Evolutionary conservation across 148 eudicot species (phyloP).

Genomic region (Vaccinium corymbosum): DNA sequence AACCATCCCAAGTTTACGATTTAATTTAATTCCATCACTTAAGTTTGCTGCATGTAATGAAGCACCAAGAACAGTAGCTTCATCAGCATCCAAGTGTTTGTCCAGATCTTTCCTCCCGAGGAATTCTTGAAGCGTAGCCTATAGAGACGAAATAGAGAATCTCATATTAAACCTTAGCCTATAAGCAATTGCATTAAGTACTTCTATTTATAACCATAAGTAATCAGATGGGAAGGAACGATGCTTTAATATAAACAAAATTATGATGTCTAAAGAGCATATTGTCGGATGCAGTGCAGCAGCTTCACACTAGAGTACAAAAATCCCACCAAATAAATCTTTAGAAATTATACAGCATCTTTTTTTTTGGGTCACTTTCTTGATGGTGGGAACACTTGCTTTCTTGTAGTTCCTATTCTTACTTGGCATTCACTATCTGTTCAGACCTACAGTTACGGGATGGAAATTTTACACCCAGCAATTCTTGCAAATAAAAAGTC

Average conservation of each 20-base stretch:
- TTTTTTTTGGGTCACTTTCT: neutral
- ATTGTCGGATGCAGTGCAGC: neutral
- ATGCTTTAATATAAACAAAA: neutral
- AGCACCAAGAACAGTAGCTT: conserved; percentile 92
- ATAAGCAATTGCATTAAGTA: neutral
- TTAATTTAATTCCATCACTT: conserved; percentile 95
- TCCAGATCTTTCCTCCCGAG: conserved; percentile 88
- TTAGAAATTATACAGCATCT: neutral
- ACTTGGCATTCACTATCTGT: neutral
- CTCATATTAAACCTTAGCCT: neutral
- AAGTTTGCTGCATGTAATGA: conserved; percentile 91
- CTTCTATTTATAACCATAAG: neutral
- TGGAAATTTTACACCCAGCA: neutral
- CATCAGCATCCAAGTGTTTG: conserved; percentile 95
- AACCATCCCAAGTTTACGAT: conserved; percentile 91
- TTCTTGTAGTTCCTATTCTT: neutral
- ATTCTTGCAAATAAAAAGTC: neutral
- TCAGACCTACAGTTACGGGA: neutral
- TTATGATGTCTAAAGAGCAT: neutral
- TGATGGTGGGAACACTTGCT: neutral
- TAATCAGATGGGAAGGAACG: neutral
- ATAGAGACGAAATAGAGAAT: conserved; percentile 18
- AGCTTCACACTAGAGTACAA: neutral
- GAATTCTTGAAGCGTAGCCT: conserved; percentile 94
- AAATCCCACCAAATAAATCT: neutral